phyloP scores from a whole-genome alignment of 2,329 filamentous ascomycete genomes.

The Septoria linicola region DNA sequence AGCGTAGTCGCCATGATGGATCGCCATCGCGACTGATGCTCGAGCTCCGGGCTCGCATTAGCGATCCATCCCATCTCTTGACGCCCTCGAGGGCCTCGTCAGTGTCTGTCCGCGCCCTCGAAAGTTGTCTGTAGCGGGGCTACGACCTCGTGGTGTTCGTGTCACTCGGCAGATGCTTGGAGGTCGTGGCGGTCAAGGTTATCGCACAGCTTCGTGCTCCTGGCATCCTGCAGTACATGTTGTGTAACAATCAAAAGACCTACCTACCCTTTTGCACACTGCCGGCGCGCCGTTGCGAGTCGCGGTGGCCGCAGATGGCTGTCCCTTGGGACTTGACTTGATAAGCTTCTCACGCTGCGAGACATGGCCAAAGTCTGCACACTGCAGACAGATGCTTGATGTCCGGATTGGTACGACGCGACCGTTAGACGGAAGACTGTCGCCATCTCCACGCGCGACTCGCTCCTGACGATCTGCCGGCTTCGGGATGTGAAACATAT shows the following conservation, averaged over 20 bases:
- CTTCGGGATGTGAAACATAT: too few species aligned
- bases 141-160: neutral
- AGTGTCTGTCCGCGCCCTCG: neutral
- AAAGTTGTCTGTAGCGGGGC: neutral
- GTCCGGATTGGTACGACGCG: too few species aligned
- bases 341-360: too few species aligned
- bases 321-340: too few species aligned
- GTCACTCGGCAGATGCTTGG: neutral
- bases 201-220: neutral
- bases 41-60: conserved; percentile 16
- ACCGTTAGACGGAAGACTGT: too few species aligned
- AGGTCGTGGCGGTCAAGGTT: neutral
- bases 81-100: neutral
- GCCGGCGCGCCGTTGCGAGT: too few species aligned
- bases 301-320: too few species aligned
- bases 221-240: conserved; percentile 1
- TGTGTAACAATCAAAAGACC: neutral
- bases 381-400: too few species aligned
- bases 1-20: conserved; percentile 15
- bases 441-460: too few species aligned
- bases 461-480: too few species aligned
- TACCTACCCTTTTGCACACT: neutral
- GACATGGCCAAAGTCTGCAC: neutral
- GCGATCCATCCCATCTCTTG: conserved; percentile 22
- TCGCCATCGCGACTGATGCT: conserved; percentile 18